Evolutionary conservation across 1,284 basidiomycete species (phyloP).

Genomic region (Ceratobasidium sp.): DNA sequence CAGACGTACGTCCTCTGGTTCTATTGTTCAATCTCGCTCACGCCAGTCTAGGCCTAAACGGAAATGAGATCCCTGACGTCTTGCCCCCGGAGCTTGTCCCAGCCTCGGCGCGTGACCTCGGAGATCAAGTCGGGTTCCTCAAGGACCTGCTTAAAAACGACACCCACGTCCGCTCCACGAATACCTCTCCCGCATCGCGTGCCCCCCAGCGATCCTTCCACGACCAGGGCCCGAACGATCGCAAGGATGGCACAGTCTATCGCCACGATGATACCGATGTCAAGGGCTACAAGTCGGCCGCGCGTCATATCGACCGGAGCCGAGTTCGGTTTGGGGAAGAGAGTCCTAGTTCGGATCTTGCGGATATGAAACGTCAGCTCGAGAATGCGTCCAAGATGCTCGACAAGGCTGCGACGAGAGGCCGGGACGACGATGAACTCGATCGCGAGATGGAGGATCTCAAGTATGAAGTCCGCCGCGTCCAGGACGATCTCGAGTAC

Average conservation of each 20-base stretch:
- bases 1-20: constrained; percentile 62
- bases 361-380: constrained; percentile 87
- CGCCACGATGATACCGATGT: constrained; percentile 75
- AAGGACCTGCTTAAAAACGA: constrained; percentile 92
- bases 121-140: constrained; percentile 89
- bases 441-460: constrained; percentile 91
- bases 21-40: neutral
- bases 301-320: constrained; percentile 87
- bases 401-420: constrained; percentile 69
- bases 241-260: constrained; percentile 92
- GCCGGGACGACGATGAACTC: constrained; percentile 84
- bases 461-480: constrained; percentile 81
- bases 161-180: constrained; percentile 61
- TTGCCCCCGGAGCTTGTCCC: constrained; percentile 92
- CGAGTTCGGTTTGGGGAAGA: constrained; percentile 77
- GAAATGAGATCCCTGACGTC: constrained; percentile 86
- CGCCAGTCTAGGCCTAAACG: constrained; percentile 76
- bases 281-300: constrained; percentile 77
- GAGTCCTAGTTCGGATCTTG: constrained; percentile 74
- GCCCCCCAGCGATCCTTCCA: constrained; percentile 74
- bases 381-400: constrained; percentile 83
- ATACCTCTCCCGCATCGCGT: constrained; percentile 60
- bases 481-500: constrained; percentile 95
- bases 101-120: constrained; percentile 90
- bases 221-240: constrained; percentile 56